Evolutionary conservation across 2,329 filamentous ascomycete species (phyloP).

Genomic region (Xylariaceae sp.): DNA sequence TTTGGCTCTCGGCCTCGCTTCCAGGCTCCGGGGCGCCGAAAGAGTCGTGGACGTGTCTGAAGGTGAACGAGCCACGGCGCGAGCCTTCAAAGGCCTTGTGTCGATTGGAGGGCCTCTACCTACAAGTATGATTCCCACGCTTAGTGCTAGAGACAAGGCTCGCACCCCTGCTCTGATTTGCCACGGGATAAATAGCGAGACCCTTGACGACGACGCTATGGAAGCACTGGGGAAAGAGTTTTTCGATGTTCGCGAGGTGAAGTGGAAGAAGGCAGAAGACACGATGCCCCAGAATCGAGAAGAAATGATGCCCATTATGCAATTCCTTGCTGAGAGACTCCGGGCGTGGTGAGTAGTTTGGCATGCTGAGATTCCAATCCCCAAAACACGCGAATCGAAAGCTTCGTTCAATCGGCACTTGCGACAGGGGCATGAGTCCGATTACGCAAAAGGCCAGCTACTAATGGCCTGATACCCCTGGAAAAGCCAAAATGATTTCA

Average conservation of each 20-base stretch:
- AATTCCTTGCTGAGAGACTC: conserved; percentile 68
- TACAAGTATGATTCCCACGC: conserved; percentile 44
- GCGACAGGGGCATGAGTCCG: too few species aligned
- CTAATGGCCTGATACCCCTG: too few species aligned
- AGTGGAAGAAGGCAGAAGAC: conserved; percentile 68
- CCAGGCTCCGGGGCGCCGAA: conserved; percentile 36
- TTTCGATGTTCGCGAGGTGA: conserved; percentile 60
- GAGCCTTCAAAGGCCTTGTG: conserved; percentile 52
- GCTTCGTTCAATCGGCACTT: too few species aligned
- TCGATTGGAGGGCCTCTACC: conserved; percentile 61
- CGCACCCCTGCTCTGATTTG: conserved; percentile 62
- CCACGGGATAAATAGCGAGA: conserved; percentile 46
- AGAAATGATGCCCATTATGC: conserved; percentile 88
- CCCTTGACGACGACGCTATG: conserved; percentile 55
- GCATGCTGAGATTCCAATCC: too few species aligned
- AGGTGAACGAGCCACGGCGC: conserved; percentile 4
- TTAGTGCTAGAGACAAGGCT: conserved; percentile 48
- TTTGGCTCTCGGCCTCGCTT: conserved; percentile 53
- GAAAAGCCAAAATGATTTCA: too few species aligned
- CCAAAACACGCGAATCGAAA: too few species aligned
- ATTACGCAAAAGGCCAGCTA: too few species aligned
- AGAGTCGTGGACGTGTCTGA: conserved; percentile 33
- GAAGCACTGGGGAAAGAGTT: conserved; percentile 65
- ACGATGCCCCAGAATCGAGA: conserved; percentile 79
- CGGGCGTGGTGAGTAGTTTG: conserved; percentile 20